Evolutionary conservation across 495 filamentous ascomycete species (phyloP), one percentile per base, ranked within the genome.

Genomic region (Hypoxylon rickii): DNA sequence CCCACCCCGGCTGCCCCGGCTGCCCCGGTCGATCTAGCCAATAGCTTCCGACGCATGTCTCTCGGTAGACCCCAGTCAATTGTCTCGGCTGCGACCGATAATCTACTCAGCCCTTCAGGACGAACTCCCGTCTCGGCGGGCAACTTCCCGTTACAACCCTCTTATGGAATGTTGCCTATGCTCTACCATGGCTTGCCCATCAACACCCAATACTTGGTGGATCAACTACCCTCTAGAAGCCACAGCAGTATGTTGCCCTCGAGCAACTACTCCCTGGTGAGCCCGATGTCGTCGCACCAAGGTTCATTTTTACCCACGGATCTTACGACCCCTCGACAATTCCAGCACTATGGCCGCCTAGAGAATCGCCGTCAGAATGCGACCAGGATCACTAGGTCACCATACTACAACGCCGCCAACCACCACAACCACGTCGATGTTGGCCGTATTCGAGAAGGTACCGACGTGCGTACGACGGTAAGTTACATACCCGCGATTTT

Each of bases 381-480:
- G 20, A 71, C 65, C 57, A 61, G 76, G 6, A 63, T 74, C 24
- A 53, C 55, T 17, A 53, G 75, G 54, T 67, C 74, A 7, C 72
- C 76, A 6, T 71, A 70, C 52, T 70, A 70, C 56, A 75, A 74
- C 44, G 55, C 72, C 6, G 62, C 70, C 18, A 69, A 74, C 37
- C 80, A 85, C 51, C 83, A 89, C 63, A 88, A 88, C 57, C 75
- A 83, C 5, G 87, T 89, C 7, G 86, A 90, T 57, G 71, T 84
- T 43, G 76, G 78, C 46, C 79, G 81, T 13, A 89, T 90, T 65
- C 79, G 79, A 24, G 75, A 79, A 33, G 87, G 87, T 5, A 76
- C 80, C 43, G 88, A 91, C 68, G 83, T 87, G 44, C 81, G 88
- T 16, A 91, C 86, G 11, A 90, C 88, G 0, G 88, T 90, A 74